Evolutionary conservation across 768 basidiomycete genomes (phyloP).

Genomic region (Collybiopsis confluens): DNA sequence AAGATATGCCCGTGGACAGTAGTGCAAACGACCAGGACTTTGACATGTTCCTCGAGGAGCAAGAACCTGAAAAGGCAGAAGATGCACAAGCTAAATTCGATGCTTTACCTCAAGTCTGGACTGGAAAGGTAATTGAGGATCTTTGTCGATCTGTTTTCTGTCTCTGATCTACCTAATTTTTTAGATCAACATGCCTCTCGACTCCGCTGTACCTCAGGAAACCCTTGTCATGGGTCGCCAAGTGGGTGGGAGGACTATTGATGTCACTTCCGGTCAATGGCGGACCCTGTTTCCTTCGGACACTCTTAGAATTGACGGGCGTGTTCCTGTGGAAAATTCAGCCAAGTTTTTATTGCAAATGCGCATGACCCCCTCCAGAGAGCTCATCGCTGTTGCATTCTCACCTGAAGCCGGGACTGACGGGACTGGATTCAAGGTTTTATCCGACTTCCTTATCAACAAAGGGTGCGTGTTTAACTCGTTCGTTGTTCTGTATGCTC

Average conservation of each 20-base stretch:
- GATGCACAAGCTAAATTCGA: constrained; percentile 49
- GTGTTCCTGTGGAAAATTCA: constrained; percentile 75
- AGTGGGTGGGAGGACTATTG: constrained; percentile 68
- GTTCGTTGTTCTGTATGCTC: neutral
- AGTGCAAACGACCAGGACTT: constrained; percentile 75
- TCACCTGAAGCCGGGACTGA: constrained; percentile 43
- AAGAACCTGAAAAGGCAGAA: constrained; percentile 35
- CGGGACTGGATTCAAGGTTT: constrained; percentile 50
- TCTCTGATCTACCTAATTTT: constrained; percentile 3
- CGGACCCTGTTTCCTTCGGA: constrained; percentile 69
- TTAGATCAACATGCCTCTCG: constrained; percentile 78
- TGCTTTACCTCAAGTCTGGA: constrained; percentile 63
- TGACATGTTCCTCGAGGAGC: constrained; percentile 78
- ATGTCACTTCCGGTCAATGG: constrained; percentile 62
- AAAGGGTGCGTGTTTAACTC: constrained; percentile 55
- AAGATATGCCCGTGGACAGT: constrained; percentile 37
- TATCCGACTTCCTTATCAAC: constrained; percentile 63
- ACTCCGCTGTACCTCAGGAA: constrained; percentile 65
- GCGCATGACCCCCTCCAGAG: constrained; percentile 71
- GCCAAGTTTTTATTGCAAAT: constrained; percentile 76
- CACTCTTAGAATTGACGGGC: constrained; percentile 74
- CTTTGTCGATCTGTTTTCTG: neutral
- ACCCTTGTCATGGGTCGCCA: constrained; percentile 69
- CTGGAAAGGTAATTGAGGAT: constrained; percentile 54
- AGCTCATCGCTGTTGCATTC: constrained; percentile 76